Conservation (phyloP, 148 eudicot genomes). For the Silene conica region DNA sequence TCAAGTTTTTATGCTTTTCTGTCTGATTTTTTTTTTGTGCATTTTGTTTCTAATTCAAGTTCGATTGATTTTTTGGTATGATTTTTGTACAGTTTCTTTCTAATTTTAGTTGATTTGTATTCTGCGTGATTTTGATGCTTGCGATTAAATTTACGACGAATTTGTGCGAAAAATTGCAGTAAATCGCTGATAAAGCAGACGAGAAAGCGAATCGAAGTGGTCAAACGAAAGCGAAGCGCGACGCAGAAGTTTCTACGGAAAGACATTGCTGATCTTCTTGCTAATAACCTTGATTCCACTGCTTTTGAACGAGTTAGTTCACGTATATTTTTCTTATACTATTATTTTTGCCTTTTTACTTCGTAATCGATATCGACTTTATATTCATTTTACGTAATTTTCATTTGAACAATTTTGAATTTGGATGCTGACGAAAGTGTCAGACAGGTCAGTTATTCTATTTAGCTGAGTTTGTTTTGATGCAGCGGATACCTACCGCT, state of each 20-base stretch:
- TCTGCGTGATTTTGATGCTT: not conserved
- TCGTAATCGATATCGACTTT: no score
- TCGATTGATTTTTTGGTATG: not conserved
- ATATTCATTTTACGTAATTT: no score
- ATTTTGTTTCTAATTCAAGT: no score
- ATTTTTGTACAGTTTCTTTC: no score
- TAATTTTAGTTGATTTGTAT: no score
- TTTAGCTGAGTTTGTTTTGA: no score
- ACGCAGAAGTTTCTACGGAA: conserved; percentile 81
- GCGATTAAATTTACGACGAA: not conserved
- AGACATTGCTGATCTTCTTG: conserved; percentile 77
- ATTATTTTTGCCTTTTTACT: not conserved
- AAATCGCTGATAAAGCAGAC: conserved; percentile 55
- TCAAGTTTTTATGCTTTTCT: no score
- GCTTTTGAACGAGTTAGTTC: conserved; percentile 55
- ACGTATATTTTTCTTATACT: not conserved
- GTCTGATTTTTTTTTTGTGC: not conserved
- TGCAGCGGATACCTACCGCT: no score
- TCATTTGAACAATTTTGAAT: no score
- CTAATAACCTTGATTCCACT: conserved; percentile 65
- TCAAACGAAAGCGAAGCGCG: conserved; percentile 62
- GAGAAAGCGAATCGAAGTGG: conserved; percentile 61
- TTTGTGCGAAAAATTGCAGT: conserved; percentile 14
- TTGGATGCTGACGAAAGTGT: no score
- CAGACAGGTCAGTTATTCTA: no score